phyloP scores from a whole-genome alignment of 1,284 basidiomycete genomes.

The Cutaneotrichosporon spelunceum region DNA sequence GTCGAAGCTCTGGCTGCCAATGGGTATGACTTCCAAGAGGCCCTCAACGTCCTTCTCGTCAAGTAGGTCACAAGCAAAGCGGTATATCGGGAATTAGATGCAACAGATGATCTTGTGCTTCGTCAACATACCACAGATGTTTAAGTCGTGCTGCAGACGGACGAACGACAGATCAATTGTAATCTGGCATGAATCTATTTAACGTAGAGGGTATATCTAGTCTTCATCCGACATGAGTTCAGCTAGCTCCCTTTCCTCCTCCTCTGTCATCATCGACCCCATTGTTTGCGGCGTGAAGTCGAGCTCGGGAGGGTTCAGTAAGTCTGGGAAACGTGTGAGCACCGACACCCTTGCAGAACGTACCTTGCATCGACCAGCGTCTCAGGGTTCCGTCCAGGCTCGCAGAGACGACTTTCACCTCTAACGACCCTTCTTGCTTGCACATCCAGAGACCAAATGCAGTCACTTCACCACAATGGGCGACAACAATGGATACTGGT shows the following conservation, averaged over 20 bases:
- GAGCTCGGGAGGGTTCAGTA: slow-evolving; percentile 38
- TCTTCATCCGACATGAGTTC: slow-evolving; percentile 66
- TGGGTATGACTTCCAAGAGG: slow-evolving; percentile 51
- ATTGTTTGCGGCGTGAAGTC: slow-evolving; percentile 27
- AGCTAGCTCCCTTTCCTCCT: slow-evolving; percentile 61
- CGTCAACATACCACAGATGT: too few relatives aligned
- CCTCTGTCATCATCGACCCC: slow-evolving; percentile 42
- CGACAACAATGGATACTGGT: slow-evolving; percentile 64
- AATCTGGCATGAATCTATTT: too few relatives aligned
- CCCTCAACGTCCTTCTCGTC: slow-evolving; percentile 48
- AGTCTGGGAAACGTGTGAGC: slow-evolving; percentile 27
- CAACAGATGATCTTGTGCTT: neutral
- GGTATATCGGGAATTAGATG: neutral
- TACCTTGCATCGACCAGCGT: slow-evolving; percentile 72
- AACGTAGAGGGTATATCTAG: too few relatives aligned
- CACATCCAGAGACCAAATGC: slow-evolving; percentile 69
- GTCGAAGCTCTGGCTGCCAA: slow-evolving; percentile 51
- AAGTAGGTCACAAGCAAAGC: slow-evolving; percentile 8
- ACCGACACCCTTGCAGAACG: slow-evolving; percentile 27
- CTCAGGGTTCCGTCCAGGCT: slow-evolving; percentile 81
- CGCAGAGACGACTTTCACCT: slow-evolving; percentile 64
- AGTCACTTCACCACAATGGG: slow-evolving; percentile 81
- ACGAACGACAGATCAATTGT: too few relatives aligned
- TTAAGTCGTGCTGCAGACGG: too few relatives aligned
- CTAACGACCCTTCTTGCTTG: slow-evolving; percentile 52